Base-by-base conservation (phyloP, 768 basidiomycete species). In the Rhizopogon roseolus region DNA sequence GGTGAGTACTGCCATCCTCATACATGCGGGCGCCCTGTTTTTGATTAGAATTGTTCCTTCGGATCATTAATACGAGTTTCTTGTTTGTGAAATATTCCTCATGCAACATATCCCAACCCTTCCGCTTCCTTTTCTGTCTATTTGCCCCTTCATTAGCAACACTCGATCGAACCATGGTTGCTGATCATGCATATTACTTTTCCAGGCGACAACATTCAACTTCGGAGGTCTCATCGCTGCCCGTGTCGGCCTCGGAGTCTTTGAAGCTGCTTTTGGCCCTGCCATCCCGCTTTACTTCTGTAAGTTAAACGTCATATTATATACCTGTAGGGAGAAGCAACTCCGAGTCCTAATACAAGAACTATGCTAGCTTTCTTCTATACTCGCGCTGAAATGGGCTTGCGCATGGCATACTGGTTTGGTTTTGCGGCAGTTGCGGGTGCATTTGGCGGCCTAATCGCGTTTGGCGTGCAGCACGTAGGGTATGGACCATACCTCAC, bases 341-440 rank as follows among this genome's bases (percentile, higher is more conserved):
- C 14, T 29, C 4, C 22, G 22, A 22, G 22, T 22, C 22, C 2
- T 54, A n/a, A 48, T 27, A 34, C 22, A 14, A 36, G 34, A 36
- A 44, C 19, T 17, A 13, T 36, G 6, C n/a, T 57, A 90, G 88
- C 88, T 0, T 77, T 88, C 54, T 91, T 86, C 64, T 91, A 91
- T 63, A 91, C 88, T 1, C 86, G 81, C 60, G 59, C 74, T 5
- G 89, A 91, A 63, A 76, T 91, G 60, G 89, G 89, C 28, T 67
- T 87, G 45, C 81, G 89, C 71, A 79, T 86, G 78, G 88, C 86
- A 1, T 81, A 88, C 60, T 90, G 88, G 86, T 92, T 90, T 56
- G 86, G 86, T 8, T 92, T 90, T 63, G 88, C 90, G 5, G 88
- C 90, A 3, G 81, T 90, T 4, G 87, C 90, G 4, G 90, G 90